Conservation (phyloP, 805 yeast genomes). For the Metschnikowia arizonensis region DNA sequence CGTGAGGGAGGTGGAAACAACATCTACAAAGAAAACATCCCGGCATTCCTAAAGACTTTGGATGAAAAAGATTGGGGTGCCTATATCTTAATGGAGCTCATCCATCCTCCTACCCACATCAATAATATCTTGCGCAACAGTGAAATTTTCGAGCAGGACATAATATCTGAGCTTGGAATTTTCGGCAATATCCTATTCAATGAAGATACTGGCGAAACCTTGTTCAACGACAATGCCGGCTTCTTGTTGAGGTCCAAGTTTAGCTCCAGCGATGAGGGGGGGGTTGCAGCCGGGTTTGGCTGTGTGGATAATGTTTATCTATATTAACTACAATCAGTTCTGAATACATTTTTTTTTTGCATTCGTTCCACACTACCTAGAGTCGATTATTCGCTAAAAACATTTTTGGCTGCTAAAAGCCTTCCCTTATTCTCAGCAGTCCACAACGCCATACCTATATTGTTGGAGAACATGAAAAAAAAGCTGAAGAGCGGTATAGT, state of each 20-base stretch:
- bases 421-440: constrained; percentile 36
- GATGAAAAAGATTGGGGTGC: constrained; percentile 80
- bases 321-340: constrained; percentile 20
- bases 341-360: too few species aligned
- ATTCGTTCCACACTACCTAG: background rate
- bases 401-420: constrained; percentile 1
- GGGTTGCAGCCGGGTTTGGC: constrained; percentile 98
- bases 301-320: constrained; percentile 84
- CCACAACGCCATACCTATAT: constrained; percentile 65
- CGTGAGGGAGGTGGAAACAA: constrained; percentile 99
- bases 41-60: constrained; percentile 56
- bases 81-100: constrained; percentile 90
- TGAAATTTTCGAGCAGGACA: constrained; percentile 60
- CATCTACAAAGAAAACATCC: constrained; percentile 82
- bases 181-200: constrained; percentile 83
- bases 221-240: constrained; percentile 69
- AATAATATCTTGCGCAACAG: constrained; percentile 72
- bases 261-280: constrained; percentile 89
- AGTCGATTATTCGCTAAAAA: background rate
- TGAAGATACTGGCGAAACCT: constrained; percentile 51
- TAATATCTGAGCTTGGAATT: constrained; percentile 86
- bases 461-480: constrained; percentile 54
- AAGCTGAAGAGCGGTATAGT: constrained; percentile 51
- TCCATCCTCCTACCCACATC: constrained; percentile 64
- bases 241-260: constrained; percentile 79